phyloP scores from a whole-genome alignment of 805 yeast species.

The Cyberlindnera euphorbiiphila region DNA sequence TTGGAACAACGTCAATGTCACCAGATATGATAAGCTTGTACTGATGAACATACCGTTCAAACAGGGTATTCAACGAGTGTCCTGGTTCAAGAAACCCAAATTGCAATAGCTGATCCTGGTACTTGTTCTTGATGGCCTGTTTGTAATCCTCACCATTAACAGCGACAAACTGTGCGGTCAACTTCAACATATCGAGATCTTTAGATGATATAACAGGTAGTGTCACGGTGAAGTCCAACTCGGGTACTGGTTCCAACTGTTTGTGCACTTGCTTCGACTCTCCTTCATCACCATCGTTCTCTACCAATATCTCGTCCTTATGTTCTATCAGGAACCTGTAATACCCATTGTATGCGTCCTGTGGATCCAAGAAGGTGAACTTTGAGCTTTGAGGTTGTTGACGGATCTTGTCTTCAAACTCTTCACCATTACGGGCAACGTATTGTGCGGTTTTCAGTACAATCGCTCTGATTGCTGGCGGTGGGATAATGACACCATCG shows the following conservation, averaged over 20 bases:
- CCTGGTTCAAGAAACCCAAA: constrained; percentile 60
- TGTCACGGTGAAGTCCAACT: constrained; percentile 14
- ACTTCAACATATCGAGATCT: constrained; percentile 67
- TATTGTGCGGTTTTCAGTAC: constrained; percentile 72
- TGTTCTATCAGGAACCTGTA: constrained; percentile 46
- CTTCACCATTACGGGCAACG: constrained; percentile 61
- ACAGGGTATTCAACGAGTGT: constrained; percentile 61
- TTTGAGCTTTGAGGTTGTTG: constrained; percentile 45
- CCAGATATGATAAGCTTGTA: constrained; percentile 38
- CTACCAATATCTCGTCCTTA: constrained; percentile 21
- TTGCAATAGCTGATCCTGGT: constrained; percentile 41
- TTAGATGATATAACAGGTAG: constrained; percentile 44
- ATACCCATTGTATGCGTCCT: constrained; percentile 53
- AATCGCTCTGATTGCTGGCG: constrained; percentile 44
- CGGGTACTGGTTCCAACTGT: constrained; percentile 7
- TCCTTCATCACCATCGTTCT: constrained; percentile 23
- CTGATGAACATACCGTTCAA: constrained; percentile 47
- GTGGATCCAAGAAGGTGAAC: constrained; percentile 58
- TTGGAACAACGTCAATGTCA: constrained; percentile 12
- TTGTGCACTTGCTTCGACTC: background rate
- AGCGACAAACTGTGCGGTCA: constrained; percentile 68
- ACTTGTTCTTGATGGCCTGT: constrained; percentile 35
- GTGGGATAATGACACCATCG: constrained; percentile 48
- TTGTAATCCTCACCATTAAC: constrained; percentile 50
- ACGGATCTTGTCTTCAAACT: constrained; percentile 57